Evolutionary conservation across 2,329 filamentous ascomycete genomes (phyloP).

Genomic region (Ophiocordyceps unilateralis): DNA sequence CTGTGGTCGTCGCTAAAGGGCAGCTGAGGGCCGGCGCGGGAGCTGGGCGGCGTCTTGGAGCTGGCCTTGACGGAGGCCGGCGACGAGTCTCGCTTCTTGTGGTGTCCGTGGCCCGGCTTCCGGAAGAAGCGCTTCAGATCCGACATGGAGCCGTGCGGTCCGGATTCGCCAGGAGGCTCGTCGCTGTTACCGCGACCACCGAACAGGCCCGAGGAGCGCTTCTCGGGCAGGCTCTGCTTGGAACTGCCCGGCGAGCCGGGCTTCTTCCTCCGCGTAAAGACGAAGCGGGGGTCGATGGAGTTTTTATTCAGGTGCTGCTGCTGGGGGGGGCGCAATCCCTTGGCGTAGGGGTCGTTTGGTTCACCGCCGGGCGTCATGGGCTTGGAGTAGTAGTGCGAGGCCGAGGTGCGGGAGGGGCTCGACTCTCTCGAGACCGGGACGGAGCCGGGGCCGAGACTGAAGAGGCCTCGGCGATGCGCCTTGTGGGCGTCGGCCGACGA

Average conservation of each 20-base stretch:
- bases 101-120: conserved; percentile 45
- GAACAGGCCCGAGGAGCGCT: conserved; percentile 29
- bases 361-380: conserved; percentile 68
- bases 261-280: conserved; percentile 64
- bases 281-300: conserved; percentile 61
- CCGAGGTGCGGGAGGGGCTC: conserved; percentile 46
- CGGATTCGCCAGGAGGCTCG: conserved; percentile 9
- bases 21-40: conserved; percentile 41
- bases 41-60: conserved; percentile 27
- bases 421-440: conserved; percentile 41
- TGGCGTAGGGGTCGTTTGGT: conserved; percentile 72
- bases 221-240: conserved; percentile 34
- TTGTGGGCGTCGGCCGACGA: conserved; percentile 21
- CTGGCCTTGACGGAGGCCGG: conserved; percentile 36
- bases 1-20: conserved; percentile 93
- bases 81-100: conserved; percentile 50
- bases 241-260: conserved; percentile 38
- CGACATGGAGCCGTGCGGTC: conserved; percentile 66
- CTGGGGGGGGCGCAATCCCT: conserved; percentile 58
- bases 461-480: conserved; percentile 36
- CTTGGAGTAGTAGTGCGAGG: conserved; percentile 49
- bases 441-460: conserved; percentile 33
- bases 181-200: conserved; percentile 16
- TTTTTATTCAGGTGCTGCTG: conserved; percentile 42
- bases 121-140: conserved; percentile 96